Conservation (phyloP, 495 filamentous ascomycete genomes). For the Aspergillus steynii region DNA sequence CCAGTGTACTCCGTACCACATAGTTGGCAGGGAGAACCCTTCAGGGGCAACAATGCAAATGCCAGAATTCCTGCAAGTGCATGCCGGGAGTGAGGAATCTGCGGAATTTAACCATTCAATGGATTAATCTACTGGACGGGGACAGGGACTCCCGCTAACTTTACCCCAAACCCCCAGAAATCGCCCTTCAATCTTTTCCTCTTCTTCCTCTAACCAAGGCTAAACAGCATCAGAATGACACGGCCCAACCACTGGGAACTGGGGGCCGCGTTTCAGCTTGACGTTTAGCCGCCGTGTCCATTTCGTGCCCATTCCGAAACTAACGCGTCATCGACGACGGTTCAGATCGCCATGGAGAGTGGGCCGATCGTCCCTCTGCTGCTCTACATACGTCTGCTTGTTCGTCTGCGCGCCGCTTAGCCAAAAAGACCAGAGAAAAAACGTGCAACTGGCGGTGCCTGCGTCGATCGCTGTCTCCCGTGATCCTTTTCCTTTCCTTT, state of each 20-base stretch:
- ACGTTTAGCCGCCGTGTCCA: conserved; percentile 6
- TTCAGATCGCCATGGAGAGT: conserved; percentile 18
- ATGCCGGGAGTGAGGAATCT: too few relatives aligned
- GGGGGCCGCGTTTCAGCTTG: conserved; percentile 10
- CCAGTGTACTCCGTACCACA: background rate
- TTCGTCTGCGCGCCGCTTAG: conserved; percentile 1
- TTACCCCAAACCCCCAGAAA: background rate
- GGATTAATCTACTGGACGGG: too few relatives aligned
- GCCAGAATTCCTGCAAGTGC: too few relatives aligned
- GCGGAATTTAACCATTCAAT: too few relatives aligned
- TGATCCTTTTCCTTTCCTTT: conserved; percentile 13
- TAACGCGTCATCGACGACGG: conserved; percentile 19
- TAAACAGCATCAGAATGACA: background rate
- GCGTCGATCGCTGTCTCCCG: conserved; percentile 7
- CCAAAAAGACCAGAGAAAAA: background rate
- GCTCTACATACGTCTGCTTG: background rate
- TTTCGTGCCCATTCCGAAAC: conserved; percentile 4
- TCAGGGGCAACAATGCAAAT: too few relatives aligned
- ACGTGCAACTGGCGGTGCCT: background rate
- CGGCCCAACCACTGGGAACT: background rate
- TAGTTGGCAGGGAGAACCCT: too few relatives aligned
- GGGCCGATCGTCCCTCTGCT: conserved; percentile 19
- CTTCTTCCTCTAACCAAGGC: background rate
- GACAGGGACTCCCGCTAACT: background rate
- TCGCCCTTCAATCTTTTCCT: background rate